Base-by-base conservation (phyloP, 148 eudicot species). In the Rhododendron ferrugineum region DNA sequence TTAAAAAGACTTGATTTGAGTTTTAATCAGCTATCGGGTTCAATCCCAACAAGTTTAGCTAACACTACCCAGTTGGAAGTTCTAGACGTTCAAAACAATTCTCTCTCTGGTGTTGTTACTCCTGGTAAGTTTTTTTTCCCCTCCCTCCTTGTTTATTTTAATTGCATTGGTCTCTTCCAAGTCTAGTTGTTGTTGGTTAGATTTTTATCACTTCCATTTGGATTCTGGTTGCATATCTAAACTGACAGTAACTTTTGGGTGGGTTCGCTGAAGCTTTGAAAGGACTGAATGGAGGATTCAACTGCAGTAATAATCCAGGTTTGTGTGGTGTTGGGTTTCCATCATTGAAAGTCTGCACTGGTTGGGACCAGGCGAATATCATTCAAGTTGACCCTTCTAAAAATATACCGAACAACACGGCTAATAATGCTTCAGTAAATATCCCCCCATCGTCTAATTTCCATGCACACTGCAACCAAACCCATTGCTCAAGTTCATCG, bases 11-110 rank as follows among this genome's bases (percentile, higher is more conserved):
- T 97, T 46, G 89, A 92, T 85, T 87, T 97, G 83, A 92, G 98
- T 87, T 92, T 86, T 87, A 97, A 97, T 91, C 92, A 77, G 34
- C 94, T 97, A 56, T 91, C 94, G 16, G 99, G 98, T n/a, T 85
- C 93, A 34, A 90, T 97, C 75, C 99, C 98, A 40, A 18, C 23
- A 22, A 82, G 80, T 78, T 78, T 95, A 83, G 92, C 93, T 80
- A 87, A 88, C 75, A 72, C 86, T 54, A 90, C 93, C 50, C 86
- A 54, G 13, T 89, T 97, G 68, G 89, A 90, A 70, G 79, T 80
- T 66, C 83, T 97, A 23, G 95, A 97, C 62, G 89, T 97, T 42
- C 91, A 87, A 66, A 97, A 93, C 90, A 97, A 97, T 85, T 88
- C 93, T 16, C 94, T 97, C 56, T 86, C 94, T 26, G 99, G 99